Evolutionary conservation across 257 asterid species (phyloP), one percentile per base, ranked within the genome.

Genomic region (Solanum ossicruentum): DNA sequence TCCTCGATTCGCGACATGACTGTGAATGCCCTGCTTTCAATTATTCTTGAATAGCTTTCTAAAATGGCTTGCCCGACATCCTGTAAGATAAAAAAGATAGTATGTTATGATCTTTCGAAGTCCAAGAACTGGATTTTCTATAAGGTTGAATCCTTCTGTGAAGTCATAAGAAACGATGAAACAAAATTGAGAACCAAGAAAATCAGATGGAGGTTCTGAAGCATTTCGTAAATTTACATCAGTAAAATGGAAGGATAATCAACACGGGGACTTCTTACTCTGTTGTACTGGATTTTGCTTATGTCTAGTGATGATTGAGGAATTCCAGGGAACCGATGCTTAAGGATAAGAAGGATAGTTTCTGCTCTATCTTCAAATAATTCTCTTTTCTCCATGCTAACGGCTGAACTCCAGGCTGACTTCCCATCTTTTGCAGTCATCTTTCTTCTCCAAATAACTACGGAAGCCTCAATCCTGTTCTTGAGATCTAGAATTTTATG

Each of bases 1-100:
- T 95, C 97, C 13, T 95, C 97, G 86, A 95, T 91, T 86, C 97
- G 88, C 16, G 99, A 93, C 87, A 94, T 81, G 28, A 95, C 98
- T 7, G 93, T 95, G 83, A 84, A 93, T 61, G 98, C 99, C 77
- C 93, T 82, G 47, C 95, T 95, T 83, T 95, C 98, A 61, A 95
- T 87, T 55, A 93, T 93, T 89, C 98, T 91, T 36, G 98, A 95
- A 86, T 95, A 95, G 93, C 99, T 95, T 85, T 95, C 99, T 52
- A 94, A 88, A 84, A 95, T 87, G n/a, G 98, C 97, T 0, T 92
- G 99, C 80, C 99, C 99, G 81, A 95, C 94, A 77, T 95, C 99
- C 99, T 95, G 85, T 21, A 56, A 72, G 39, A 84, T 60, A 63
- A 83, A 85, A 72, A 69, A 84, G 85, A 26, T 54, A 5, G 18